Base-by-base conservation (phyloP, 306 rosid species). In the Prinsepia uniflora region DNA sequence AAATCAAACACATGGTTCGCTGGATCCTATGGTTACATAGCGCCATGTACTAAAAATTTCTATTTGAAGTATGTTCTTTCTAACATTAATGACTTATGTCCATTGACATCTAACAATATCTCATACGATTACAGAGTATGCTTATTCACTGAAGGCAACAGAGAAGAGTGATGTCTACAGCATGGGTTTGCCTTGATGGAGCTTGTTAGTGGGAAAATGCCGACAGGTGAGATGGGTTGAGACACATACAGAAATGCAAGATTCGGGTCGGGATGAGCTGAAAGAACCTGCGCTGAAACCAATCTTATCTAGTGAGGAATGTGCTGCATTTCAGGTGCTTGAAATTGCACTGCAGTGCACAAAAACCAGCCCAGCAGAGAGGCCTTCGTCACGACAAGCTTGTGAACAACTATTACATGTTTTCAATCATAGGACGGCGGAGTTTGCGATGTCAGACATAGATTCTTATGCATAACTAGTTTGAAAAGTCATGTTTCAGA, bases 121-220 rank as follows among this genome's bases (percentile, higher is more conserved):
- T 63, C 54, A 43, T 42, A 53, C 66, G 61, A 46, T 79, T 78
- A 42, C 82, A 90, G 99, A 94, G 85, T 87, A 86, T 76, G 96
- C 96, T 18, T 94, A 91, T 76, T 91, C 99, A 10, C 72, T 89
- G 30, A 82, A 77, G 77, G 94, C 97, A 47, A 83, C 97, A 18
- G 99, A 91, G 70, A 94, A 91, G 78, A 86, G 97, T 56, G 99
- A 94, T 56, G 96, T 91, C 44, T 94, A 91, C 86, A 94, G 99
- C 87, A 72, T 91, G 91, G 99, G 13, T 86, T 91, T 52, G 92
- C 87, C 80, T 83, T 94, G 3, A 91, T 94, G 90, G 99, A 94
- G 78, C 87, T 94, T 46, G 91, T 91, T 19, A 87, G 97, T 65
- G 99, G 99, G 68, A 94, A 81, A 72, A 83, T 86, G 90, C 99